phyloP scores from a whole-genome alignment of 2,329 filamentous ascomycete species.

The Aspergillus calidoustus region DNA sequence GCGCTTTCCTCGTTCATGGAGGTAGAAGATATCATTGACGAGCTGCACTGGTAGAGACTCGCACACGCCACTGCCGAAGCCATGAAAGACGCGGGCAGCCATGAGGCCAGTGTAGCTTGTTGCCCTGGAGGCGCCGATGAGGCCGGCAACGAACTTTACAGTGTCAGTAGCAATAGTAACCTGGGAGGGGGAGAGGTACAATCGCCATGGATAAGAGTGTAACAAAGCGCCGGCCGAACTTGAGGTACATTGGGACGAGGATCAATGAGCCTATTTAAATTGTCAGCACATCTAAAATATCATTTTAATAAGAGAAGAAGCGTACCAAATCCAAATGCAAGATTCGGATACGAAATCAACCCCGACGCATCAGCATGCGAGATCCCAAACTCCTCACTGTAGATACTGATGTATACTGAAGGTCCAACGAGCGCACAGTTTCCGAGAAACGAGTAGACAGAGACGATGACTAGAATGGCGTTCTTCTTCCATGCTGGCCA shows the following conservation, averaged over 20 bases:
- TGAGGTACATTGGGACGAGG: slow-evolving; percentile 62
- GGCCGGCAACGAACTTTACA: slow-evolving; percentile 43
- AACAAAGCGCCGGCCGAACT: slow-evolving; percentile 52
- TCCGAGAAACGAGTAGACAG: slow-evolving; percentile 63
- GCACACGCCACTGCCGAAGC: slow-evolving; percentile 51
- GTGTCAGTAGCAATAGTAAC: background rate
- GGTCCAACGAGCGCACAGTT: slow-evolving; percentile 62
- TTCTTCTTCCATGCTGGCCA: slow-evolving; percentile 63
- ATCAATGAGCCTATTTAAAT: slow-evolving; percentile 51
- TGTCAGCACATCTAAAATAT: background rate
- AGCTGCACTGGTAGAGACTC: slow-evolving; percentile 54
- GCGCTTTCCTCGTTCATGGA: slow-evolving; percentile 53
- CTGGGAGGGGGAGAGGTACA: slow-evolving; percentile 20
- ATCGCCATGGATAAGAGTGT: slow-evolving; percentile 48
- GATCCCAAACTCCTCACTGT: slow-evolving; percentile 57
- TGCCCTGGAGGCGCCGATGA: slow-evolving; percentile 49
- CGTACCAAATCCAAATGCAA: slow-evolving; percentile 62
- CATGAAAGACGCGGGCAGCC: slow-evolving; percentile 48
- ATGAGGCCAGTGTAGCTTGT: slow-evolving; percentile 48
- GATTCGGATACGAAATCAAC: slow-evolving; percentile 64
- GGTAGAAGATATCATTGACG: slow-evolving; percentile 55
- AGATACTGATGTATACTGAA: slow-evolving; percentile 63
- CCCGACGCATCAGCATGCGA: slow-evolving; percentile 57
- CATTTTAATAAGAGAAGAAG: background rate
- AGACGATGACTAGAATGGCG: slow-evolving; percentile 59